Percentiles rank a stretch among this genome's conserved stretches.
These are phyloP conservation scores for Xylaria sp. DNA, from an alignment of 2,329 filamentous ascomycete species.

Conservation along the genomic window DNA sequence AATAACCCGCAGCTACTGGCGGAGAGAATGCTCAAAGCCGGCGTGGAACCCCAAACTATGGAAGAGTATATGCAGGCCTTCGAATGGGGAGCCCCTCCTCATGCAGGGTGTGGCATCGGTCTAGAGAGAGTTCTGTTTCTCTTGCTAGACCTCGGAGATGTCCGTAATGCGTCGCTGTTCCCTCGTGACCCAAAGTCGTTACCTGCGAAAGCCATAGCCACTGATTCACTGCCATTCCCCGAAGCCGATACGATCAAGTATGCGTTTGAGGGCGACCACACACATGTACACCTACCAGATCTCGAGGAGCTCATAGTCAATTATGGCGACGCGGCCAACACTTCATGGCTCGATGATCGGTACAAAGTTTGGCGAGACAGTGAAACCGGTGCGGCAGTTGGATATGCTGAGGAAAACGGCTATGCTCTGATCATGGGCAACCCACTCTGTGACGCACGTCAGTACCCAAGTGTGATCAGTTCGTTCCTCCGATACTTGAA, in stretches of 20 bases:
- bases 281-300: slow-evolving; percentile 71
- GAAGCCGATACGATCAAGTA: slow-evolving; percentile 83
- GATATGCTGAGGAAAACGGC: slow-evolving; percentile 78
- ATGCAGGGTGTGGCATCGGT: slow-evolving; percentile 90
- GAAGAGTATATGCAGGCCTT: slow-evolving; percentile 91
- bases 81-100: slow-evolving; percentile 87
- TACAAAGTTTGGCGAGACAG: slow-evolving; percentile 89
- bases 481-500: slow-evolving; percentile 81
- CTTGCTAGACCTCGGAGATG: slow-evolving; percentile 86
- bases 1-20: slow-evolving; percentile 81
- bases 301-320: slow-evolving; percentile 92
- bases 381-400: slow-evolving; percentile 82
- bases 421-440: slow-evolving; percentile 89
- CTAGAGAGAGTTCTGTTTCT: slow-evolving; percentile 90
- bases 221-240: slow-evolving; percentile 76
- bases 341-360: slow-evolving; percentile 90
- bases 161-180: slow-evolving; percentile 88
- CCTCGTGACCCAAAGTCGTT: slow-evolving; percentile 89
- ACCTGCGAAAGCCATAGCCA: slow-evolving; percentile 66
- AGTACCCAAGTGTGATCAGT: slow-evolving; percentile 78
- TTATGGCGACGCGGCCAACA: slow-evolving; percentile 94
- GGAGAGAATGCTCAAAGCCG: slow-evolving; percentile 78
- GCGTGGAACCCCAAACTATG: slow-evolving; percentile 84
- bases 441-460: slow-evolving; percentile 82
- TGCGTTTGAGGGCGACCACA: slow-evolving; percentile 59